Percentiles rank a stretch among this genome's conserved stretches.
These are phyloP conservation scores for Epicoccum sorghinum DNA, from an alignment of 2,329 filamentous ascomycete genomes.

Conservation along the genomic window DNA sequence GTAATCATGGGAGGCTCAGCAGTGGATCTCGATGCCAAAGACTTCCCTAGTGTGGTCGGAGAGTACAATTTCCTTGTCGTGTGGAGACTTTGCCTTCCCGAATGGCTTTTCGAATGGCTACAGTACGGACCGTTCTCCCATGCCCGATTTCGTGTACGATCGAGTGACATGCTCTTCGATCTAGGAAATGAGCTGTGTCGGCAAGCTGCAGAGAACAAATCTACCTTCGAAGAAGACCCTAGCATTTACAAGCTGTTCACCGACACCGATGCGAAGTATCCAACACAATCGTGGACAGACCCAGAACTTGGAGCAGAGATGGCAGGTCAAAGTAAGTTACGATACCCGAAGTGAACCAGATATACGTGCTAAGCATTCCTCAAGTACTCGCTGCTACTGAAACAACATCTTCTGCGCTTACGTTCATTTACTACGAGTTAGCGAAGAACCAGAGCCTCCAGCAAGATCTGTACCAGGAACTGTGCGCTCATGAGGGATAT, in stretches of 20 bases:
- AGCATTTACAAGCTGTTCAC: slow-evolving; percentile 25
- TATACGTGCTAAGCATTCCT: background rate
- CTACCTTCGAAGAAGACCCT: slow-evolving; percentile 11
- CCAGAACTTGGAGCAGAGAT: slow-evolving; percentile 27
- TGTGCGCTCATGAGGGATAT: slow-evolving; percentile 22
- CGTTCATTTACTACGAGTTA: slow-evolving; percentile 29
- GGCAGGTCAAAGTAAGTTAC: slow-evolving; percentile 20
- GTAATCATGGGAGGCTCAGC: slow-evolving; percentile 27
- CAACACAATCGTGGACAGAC: slow-evolving; percentile 23
- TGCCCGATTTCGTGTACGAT: slow-evolving; percentile 24
- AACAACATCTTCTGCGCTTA: slow-evolving; percentile 27
- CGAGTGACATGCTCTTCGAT: slow-evolving; percentile 27
- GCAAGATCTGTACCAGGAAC: slow-evolving; percentile 19
- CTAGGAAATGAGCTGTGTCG: slow-evolving; percentile 21
- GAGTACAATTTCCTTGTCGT: slow-evolving; percentile 31
- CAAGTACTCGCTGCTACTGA: slow-evolving; percentile 27
- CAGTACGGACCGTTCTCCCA: slow-evolving; percentile 23
- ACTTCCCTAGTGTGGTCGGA: slow-evolving; percentile 26
- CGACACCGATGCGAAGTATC: slow-evolving; percentile 23
- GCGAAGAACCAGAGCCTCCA: slow-evolving; percentile 25
- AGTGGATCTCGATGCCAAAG: slow-evolving; percentile 19
- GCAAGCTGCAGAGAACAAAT: slow-evolving; percentile 14
- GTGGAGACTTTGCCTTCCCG: slow-evolving; percentile 27
- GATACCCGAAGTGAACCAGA: background rate
- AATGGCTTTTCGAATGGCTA: slow-evolving; percentile 27